Evolutionary conservation across 1,139 yeast genomes (phyloP), one percentile per base, ranked within the genome.

Genomic region (Lipomyces yarrowii): DNA sequence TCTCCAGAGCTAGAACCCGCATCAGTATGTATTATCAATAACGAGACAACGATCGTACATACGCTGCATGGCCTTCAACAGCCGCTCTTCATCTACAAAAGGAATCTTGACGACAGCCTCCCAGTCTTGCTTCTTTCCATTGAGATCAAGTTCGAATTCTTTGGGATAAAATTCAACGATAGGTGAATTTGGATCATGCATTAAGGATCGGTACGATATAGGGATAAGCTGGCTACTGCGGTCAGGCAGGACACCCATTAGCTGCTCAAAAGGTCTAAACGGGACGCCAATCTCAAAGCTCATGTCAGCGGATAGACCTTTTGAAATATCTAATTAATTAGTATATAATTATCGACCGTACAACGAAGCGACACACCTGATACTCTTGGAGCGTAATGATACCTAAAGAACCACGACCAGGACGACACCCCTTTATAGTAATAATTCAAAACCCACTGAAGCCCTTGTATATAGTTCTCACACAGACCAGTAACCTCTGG

Each of bases 181-280:
- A 35, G 98, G 97, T 1, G 98, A 93, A 62, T 83, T 83, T 59
- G 87, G 88, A 66, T 93, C 97, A n/a, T 88, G 87, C 98, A 94
- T 93, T 69, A 96, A 81, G 6, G 87, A 84, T 18, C 62, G 59
- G 75, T 89, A 90, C 48, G 86, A 86, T 7, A 83, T 77, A 1
- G 99, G 99, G 77, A 96, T 87, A 71, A 94, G 84, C 63, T 84
- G 83, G 68, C 86, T 86, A 6, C 98, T 92, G 80, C 98, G 87
- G 32, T 94, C 97, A 0, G 99, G 99, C 71, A 96, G 82, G 35
- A 96, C 99, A 15, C 98, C 96, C 99, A 96, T 94, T 73, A 96
- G 84, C 80, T 96, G 99, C 76, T 94, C 96, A 78, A 91, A 94
- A 10, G 99, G 99, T 68, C 83, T 86, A 80, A 94, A 92, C 0